Evolutionary conservation across 345 rosid species (phyloP), one percentile per base, ranked within the genome.

Genomic region (Laguncularia racemosa): DNA sequence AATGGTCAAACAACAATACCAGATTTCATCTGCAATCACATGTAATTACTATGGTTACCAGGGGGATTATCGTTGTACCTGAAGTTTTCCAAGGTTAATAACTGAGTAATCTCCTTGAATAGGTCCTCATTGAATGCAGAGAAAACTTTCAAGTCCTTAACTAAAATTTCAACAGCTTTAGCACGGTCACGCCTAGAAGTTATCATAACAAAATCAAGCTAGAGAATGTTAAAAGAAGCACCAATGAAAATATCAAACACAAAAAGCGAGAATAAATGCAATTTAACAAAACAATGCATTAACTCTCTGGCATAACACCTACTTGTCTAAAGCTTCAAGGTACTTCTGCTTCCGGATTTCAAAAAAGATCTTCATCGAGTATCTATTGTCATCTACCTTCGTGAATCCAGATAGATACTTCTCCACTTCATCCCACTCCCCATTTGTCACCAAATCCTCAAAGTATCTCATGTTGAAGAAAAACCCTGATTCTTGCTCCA

Each of bases 301-400:
- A 33, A 33, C 40, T 33, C 7, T 10, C 6, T 33, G 40, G 40
- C 40, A 33, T 6, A 33, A 47, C 10, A 63, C 89, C 54, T 78
- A 84, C 97, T 82, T 86, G 72, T 89, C 97, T 46, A 89, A 69
- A 57, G 97, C 95, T 69, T 89, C 97, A 38, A 89, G 86, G 62
- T 84, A 89, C 70, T 89, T 89, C 81, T 89, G 97, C 71, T 89
- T 89, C 17, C 95, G 84, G 60, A 89, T 84, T 77, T 89, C 97
- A 0, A 89, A 86, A 78, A 86, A 89, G 63, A 84, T 89, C 71
- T 84, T 89, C 91, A 89, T 86, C n/a, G 97, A 89, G 67, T 89
- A 86, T 80, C 87, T 74, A 57, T 86, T 86, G 57, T 86, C 95
- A 58, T 83, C 93, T 19, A 83, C 84, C 65, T 83, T 83, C 0